Evolutionary conservation across 257 asterid species (phyloP), one percentile per base, ranked within the genome.

Genomic region (Scutellaria barbata): DNA sequence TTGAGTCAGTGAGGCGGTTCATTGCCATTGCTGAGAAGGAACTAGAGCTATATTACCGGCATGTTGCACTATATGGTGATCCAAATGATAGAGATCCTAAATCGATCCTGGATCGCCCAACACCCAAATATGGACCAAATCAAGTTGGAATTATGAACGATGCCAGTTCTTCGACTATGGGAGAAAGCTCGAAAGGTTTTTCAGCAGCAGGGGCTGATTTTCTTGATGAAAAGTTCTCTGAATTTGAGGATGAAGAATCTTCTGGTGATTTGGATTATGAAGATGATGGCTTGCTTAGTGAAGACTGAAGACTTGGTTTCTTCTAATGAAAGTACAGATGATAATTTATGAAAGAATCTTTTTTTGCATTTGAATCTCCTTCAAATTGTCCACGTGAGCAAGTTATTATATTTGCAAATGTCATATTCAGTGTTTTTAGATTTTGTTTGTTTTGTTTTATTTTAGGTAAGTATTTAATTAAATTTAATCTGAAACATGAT

Each of bases 11-110:
- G 71, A 81, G 91, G 58, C 89, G 85, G 56, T 90, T 94, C 80
- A 94, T 87, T 81, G 90, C 91, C 67, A 85, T 89, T 55, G 84
- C 92, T 11, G 97, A 90, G 88, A 93, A 89, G 86, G 97, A 94
- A 79, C 87, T 94, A 14, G 98, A 94, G 66, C 77, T 90, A n/a
- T 94, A 91, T 70, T 85, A 85, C 74, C 84, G 98, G 63, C 97
- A 91, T 66, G 86, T 87, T 71, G 96, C 96, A 13, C 88, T 90
- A 8, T 89, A 89, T 54, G 96, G 96, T 30, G 95, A 87, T 78
- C 92, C 97, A 67, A 87, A 73, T 75, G 76, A 87, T 71, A 81
- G 90, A 67, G 88, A 87, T 76, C 85, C 92, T 25, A 62, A 78
- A 73, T 77, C 85, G 0, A 77, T 85, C 50, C 81, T 90, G 51